These are phyloP conservation scores for Aschersonia sp. DNA, from an alignment of 2,329 filamentous ascomycete genomes.

Conservation along the genomic window DNA sequence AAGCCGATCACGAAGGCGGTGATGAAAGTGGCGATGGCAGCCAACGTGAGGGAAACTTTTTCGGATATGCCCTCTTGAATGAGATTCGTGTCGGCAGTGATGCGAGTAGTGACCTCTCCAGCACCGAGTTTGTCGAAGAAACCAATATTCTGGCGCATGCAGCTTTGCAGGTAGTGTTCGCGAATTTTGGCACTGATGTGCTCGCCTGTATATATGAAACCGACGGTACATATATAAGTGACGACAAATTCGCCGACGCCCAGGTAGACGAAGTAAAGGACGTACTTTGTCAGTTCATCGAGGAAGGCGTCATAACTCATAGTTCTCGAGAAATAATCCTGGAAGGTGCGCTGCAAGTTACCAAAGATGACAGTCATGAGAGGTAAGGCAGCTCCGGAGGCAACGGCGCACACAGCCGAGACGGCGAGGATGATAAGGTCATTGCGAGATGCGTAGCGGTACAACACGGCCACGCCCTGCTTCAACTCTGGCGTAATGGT, in stretches of 20 bases:
- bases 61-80: slow-evolving; percentile 90
- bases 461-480: slow-evolving; percentile 50
- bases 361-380: slow-evolving; percentile 76
- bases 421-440: slow-evolving; percentile 51
- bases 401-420: slow-evolving; percentile 50
- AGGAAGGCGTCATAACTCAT: slow-evolving; percentile 42
- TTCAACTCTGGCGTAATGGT: slow-evolving; percentile 49
- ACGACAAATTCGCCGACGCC: slow-evolving; percentile 67
- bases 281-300: slow-evolving; percentile 42
- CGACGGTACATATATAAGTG: slow-evolving; percentile 67
- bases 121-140: slow-evolving; percentile 89
- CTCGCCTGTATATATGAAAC: slow-evolving; percentile 80
- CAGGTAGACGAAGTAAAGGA: slow-evolving; percentile 77
- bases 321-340: slow-evolving; percentile 39
- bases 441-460: slow-evolving; percentile 52
- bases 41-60: slow-evolving; percentile 67
- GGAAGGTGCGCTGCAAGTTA: slow-evolving; percentile 57
- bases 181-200: slow-evolving; percentile 68
- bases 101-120: slow-evolving; percentile 85
- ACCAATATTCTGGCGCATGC: slow-evolving; percentile 76
- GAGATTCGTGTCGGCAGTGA: slow-evolving; percentile 85
- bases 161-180: slow-evolving; percentile 69
- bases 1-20: slow-evolving; percentile 86
- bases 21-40: slow-evolving; percentile 67
- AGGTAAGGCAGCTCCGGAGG: slow-evolving; percentile 59